Base-by-base conservation (phyloP, 2,329 filamentous ascomycete genomes). In the Aspergillus spinulosporus region DNA sequence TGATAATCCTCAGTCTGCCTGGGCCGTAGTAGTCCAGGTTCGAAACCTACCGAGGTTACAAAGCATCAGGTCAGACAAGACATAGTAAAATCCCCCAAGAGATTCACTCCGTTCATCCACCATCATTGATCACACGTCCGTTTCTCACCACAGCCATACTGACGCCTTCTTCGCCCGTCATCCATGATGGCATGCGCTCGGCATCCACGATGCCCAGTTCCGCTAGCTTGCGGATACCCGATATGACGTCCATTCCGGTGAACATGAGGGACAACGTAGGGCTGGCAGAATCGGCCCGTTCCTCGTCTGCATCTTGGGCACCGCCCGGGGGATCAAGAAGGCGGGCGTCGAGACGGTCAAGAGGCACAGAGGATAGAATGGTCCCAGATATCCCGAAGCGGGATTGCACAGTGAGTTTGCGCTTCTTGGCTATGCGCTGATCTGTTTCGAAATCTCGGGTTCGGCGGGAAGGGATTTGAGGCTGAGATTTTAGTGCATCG, bases 81-180 rank as follows among this genome's bases (percentile, higher is more conserved):
- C 21, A 21, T 21, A 21, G 21, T 21, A 21, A 21, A 34, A 34
- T 34, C 31, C 5, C 9, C 31, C 31, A 34, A 34, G 31, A 6
- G 31, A 6, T 7, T 34, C 6, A 34, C 5, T n/a, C 26, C 2
- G 7, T 36, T 55, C 64, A 64, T 50, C 64, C 60, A 54, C 46
- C 50, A 26, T 64, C 59, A 11, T 55, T 64, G 21, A 57, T 26
- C 4, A 71, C 47, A 12, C 67, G 65, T 7, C 90, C 90, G 57
- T 84, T 73, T 60, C 80, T 82, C 3, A 95, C 84, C 29, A 84
- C 81, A 0, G 89, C 88, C 37, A 86, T 80, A 52, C 89, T 94
- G 4, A 94, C 85, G 0, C 87, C 88, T 45, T 91, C 88, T 66
- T 96, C 91, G 2, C 91, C 92, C 1, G 90, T 94, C 87, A 96